These are phyloP conservation scores for Iris pallida DNA, from an alignment of 116 monocot genomes.

Conservation along the genomic window DNA sequence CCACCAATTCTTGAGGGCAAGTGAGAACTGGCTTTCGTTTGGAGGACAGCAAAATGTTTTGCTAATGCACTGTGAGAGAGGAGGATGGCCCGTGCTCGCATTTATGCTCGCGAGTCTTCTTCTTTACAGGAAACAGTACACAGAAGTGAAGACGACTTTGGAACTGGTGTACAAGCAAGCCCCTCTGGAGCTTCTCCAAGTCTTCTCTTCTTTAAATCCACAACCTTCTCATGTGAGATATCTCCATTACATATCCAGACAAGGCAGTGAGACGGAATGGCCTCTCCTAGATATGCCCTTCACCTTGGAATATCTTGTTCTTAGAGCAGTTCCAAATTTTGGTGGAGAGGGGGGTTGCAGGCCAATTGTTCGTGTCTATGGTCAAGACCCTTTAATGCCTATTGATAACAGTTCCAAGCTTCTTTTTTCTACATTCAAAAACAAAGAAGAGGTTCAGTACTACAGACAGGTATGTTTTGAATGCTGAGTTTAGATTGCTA, in stretches of 20 bases:
- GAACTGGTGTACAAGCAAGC: constrained; percentile 97
- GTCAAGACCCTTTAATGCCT: constrained; percentile 54
- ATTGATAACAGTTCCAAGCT: constrained; percentile 49
- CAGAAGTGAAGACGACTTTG: constrained; percentile 77
- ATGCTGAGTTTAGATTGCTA: not conserved
- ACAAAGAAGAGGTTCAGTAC: constrained; percentile 48
- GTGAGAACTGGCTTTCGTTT: constrained; percentile 71
- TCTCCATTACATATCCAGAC: constrained; percentile 72
- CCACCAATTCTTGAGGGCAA: constrained; percentile 65
- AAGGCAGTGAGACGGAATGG: constrained; percentile 40
- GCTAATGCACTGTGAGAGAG: constrained; percentile 85
- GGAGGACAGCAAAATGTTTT: constrained; percentile 70
- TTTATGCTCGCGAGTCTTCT: constrained; percentile 92
- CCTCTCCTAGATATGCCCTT: constrained; percentile 49
- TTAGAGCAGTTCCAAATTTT: constrained; percentile 63
- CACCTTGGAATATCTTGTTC: constrained; percentile 61
- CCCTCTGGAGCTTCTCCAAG: constrained; percentile 61
- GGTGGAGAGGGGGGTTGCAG: constrained; percentile 61
- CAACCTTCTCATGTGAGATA: constrained; percentile 90
- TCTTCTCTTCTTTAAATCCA: constrained; percentile 65
- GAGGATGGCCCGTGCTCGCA: constrained; percentile 87
- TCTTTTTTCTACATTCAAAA: constrained; percentile 65
- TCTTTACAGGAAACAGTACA: constrained; percentile 88
- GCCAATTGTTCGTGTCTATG: constrained; percentile 76
- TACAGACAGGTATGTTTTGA: constrained; percentile 58